Evolutionary conservation across 768 basidiomycete species (phyloP).

Genomic region (Tulasnella sp.): DNA sequence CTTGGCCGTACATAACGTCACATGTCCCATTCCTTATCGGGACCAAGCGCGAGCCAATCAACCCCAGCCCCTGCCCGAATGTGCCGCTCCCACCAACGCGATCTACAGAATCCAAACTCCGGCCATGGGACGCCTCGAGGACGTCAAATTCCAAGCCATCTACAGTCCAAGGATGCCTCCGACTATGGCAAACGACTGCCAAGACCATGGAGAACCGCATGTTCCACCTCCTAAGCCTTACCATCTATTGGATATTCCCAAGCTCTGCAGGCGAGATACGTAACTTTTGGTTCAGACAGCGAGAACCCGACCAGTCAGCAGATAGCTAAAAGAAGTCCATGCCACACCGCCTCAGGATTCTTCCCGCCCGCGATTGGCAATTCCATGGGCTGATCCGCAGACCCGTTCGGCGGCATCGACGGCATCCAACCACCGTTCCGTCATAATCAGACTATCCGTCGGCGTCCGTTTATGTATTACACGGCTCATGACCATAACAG

Average conservation of each 20-base stretch:
- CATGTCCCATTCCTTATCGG: neutral
- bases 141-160: neutral
- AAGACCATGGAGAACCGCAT: neutral
- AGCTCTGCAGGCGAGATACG: neutral
- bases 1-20: neutral
- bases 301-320: neutral
- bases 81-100: neutral
- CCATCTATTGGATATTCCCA: neutral
- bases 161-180: too few relatives aligned
- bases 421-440: neutral
- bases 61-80: neutral
- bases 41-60: neutral
- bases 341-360: neutral
- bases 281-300: neutral
- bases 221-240: neutral
- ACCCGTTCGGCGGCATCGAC: neutral
- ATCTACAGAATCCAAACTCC: neutral
- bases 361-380: neutral
- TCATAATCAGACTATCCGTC: neutral
- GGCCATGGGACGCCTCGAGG: neutral
- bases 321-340: neutral
- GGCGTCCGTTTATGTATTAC: neutral
- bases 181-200: neutral
- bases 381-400: neutral
- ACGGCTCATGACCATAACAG: neutral